These are phyloP conservation scores for Fusarium veterinarium DNA, from an alignment of 2,329 filamentous ascomycete genomes.

Conservation along the genomic window DNA sequence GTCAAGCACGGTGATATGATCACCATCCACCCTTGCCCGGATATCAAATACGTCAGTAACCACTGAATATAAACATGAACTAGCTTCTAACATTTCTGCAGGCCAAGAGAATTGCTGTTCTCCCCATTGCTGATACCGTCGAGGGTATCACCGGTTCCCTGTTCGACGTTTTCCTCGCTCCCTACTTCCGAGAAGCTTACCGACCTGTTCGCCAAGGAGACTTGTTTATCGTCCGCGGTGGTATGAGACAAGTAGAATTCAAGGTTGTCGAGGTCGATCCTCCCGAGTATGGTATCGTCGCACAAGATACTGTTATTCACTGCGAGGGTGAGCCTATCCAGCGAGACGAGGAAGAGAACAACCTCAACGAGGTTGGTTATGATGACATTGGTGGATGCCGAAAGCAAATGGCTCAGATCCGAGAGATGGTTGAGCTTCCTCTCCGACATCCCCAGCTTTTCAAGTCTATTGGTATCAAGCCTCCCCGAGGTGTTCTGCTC, in stretches of 20 bases:
- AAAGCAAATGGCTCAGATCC: constrained; percentile 99
- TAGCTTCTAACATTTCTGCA: constrained; percentile 52
- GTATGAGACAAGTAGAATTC: constrained; percentile 99
- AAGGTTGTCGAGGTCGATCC: constrained; percentile 99
- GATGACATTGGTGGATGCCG: constrained; percentile 99
- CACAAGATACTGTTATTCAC: constrained; percentile 98
- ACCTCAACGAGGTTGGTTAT: constrained; percentile 98
- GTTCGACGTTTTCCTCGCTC: constrained; percentile 98
- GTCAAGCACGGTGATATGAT: constrained; percentile 99
- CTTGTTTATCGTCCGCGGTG: constrained; percentile 95
- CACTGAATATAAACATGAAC: neutral
- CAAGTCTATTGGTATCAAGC: constrained; percentile 99
- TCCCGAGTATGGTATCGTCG: constrained; percentile 98
- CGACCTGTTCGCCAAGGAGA: constrained; percentile 97
- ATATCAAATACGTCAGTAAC: constrained; percentile 98
- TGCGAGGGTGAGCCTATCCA: constrained; percentile 93
- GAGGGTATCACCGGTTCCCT: constrained; percentile 97
- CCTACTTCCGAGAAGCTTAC: constrained; percentile 99
- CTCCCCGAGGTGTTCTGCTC: constrained; percentile 95
- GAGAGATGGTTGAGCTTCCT: constrained; percentile 97
- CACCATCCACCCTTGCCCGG: constrained; percentile 95
- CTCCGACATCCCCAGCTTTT: constrained; percentile 97
- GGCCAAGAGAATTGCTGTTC: constrained; percentile 98
- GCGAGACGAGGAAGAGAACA: constrained; percentile 98
- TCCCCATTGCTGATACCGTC: constrained; percentile 97